phyloP scores from a whole-genome alignment of 1,284 basidiomycete genomes.

The Sanghuangporus baumii region DNA sequence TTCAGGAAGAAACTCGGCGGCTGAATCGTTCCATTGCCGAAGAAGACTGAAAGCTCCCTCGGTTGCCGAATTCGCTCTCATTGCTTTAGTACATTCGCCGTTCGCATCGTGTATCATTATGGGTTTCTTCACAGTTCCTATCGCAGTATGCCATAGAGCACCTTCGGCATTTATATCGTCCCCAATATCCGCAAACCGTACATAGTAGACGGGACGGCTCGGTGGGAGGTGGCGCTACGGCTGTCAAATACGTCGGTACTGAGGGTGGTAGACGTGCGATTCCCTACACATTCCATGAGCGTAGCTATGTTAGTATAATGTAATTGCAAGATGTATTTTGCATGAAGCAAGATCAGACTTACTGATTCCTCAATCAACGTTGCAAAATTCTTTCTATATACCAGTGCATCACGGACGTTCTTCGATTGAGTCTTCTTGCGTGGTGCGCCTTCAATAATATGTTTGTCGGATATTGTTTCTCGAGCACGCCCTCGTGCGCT shows the following conservation, averaged over 20 bases:
- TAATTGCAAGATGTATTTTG: background rate
- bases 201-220: constrained; percentile 53
- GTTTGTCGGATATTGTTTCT: constrained; percentile 70
- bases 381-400: constrained; percentile 73
- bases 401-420: constrained; percentile 68
- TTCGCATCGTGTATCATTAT: constrained; percentile 60
- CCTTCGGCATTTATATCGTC: constrained; percentile 52
- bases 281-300: constrained; percentile 36
- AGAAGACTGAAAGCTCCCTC: background rate
- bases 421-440: constrained; percentile 76
- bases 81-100: constrained; percentile 38
- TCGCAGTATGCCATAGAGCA: constrained; percentile 59
- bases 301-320: background rate
- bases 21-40: background rate
- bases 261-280: constrained; percentile 47
- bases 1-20: constrained; percentile 30
- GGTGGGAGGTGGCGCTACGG: constrained; percentile 39
- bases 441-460: constrained; percentile 37
- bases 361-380: constrained; percentile 76
- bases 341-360: constrained; percentile 24
- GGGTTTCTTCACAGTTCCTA: constrained; percentile 47
- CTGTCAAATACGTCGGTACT: constrained; percentile 55
- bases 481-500: constrained; percentile 59
- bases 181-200: constrained; percentile 67
- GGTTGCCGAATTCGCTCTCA: background rate